Percentiles rank a stretch among this genome's conserved stretches.
phyloP scores from a whole-genome alignment of 2,329 filamentous ascomycete species.

The Claviceps sp. region DNA sequence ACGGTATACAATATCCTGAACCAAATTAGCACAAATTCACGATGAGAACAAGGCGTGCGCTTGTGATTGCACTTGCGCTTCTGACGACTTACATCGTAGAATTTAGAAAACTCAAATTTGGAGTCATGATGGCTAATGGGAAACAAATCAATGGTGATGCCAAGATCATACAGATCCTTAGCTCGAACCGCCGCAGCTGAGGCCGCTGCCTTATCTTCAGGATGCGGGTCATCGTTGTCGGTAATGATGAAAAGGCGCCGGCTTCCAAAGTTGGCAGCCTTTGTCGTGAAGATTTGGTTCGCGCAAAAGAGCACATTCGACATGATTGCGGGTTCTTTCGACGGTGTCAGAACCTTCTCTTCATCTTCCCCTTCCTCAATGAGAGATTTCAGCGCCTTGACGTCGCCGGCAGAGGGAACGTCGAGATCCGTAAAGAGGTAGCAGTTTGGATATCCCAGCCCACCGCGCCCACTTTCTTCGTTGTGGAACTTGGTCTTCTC shows the following conservation, averaged over 20 bases:
- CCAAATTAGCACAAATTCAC: background rate
- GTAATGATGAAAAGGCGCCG: conserved; percentile 91
- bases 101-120: conserved; percentile 69
- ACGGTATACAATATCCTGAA: conserved; percentile 79
- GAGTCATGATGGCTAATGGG: conserved; percentile 62
- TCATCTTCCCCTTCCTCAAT: conserved; percentile 67
- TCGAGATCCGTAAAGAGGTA: conserved; percentile 84
- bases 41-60: too few species aligned
- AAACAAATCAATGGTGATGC: conserved; percentile 84
- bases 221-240: conserved; percentile 79
- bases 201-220: conserved; percentile 55
- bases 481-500: conserved; percentile 68
- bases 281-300: conserved; percentile 92
- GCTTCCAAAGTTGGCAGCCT: conserved; percentile 86
- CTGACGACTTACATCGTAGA: conserved; percentile 62
- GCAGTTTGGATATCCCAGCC: conserved; percentile 71
- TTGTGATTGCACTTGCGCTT: background rate
- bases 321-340: conserved; percentile 61
- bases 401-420: conserved; percentile 73
- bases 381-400: conserved; percentile 63
- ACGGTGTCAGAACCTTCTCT: conserved; percentile 54
- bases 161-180: conserved; percentile 89
- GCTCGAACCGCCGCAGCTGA: conserved; percentile 74
- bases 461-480: conserved; percentile 45
- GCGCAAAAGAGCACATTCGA: conserved; percentile 85